Percentiles rank a stretch among this genome's conserved stretches.
These are phyloP conservation scores for Ambrosiella cleistominuta DNA, from an alignment of 2,329 filamentous ascomycete genomes.

Conservation along the genomic window DNA sequence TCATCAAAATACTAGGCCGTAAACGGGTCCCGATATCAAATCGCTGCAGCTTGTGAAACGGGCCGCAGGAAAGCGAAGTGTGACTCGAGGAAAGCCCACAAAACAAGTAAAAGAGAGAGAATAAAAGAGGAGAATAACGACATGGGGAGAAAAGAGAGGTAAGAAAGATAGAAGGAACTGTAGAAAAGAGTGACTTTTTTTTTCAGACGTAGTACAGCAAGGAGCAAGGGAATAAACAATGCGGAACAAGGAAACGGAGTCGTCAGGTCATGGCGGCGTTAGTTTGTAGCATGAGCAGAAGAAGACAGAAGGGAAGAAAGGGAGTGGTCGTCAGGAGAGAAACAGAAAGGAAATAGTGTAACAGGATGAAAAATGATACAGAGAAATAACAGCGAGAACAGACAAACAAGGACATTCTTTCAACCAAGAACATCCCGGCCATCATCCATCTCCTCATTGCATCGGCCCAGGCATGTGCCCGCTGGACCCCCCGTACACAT, in stretches of 20 bases:
- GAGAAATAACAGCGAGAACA: not conserved
- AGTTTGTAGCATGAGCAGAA: not conserved
- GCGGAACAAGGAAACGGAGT: not conserved
- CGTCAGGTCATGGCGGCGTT: not conserved
- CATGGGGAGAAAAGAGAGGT: not conserved
- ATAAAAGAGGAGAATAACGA: not conserved
- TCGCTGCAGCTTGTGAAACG: not conserved
- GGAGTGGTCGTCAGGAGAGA: not conserved
- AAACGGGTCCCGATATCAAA: not conserved
- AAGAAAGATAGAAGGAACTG: not conserved
- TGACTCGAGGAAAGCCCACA: not conserved
- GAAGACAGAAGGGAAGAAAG: not conserved
- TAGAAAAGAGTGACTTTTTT: not conserved
- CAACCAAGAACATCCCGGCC: not conserved
- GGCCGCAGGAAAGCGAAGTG: not conserved
- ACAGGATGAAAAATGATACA: no score
- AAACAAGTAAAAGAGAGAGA: not conserved
- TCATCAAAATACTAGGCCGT: not conserved
- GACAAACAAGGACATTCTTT: not conserved
- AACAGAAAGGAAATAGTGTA: no score
- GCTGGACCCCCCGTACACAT: not conserved
- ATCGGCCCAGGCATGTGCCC: not conserved
- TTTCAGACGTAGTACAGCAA: not conserved
- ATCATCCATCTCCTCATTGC: not conserved
- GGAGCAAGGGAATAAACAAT: not conserved